Evolutionary conservation across 2,329 filamentous ascomycete genomes (phyloP).

Genomic region (Nothophoma quercina): DNA sequence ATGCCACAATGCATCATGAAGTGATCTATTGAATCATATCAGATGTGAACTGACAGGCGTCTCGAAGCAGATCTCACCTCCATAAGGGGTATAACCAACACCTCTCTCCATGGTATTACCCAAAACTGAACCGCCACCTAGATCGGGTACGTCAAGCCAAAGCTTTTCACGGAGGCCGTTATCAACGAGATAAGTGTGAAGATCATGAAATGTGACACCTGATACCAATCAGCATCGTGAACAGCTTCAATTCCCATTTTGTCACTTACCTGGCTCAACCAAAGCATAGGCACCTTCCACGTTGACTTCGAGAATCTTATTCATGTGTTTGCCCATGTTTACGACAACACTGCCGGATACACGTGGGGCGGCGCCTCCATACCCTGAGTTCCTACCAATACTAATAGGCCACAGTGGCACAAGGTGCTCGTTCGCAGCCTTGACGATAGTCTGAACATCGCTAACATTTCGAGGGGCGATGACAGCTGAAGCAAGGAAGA

Average conservation of each 20-base stretch:
- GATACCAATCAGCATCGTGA: too few species aligned
- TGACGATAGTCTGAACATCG: conserved; percentile 29
- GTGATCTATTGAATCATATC: too few species aligned
- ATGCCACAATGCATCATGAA: conserved; percentile 32
- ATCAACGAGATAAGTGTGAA: conserved; percentile 54
- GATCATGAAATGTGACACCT: conserved; percentile 57
- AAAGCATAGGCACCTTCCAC: conserved; percentile 49
- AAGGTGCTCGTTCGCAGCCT: conserved; percentile 38
- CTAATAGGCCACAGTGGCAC: conserved; percentile 45
- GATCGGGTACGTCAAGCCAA: conserved; percentile 52
- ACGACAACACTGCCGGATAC: conserved; percentile 56
- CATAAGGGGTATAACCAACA: conserved; percentile 43
- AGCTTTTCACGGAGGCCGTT: conserved; percentile 44
- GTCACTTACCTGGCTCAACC: conserved; percentile 55
- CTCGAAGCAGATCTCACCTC: conserved; percentile 16
- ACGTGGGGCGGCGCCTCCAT: conserved; percentile 59
- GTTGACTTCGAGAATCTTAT: conserved; percentile 50
- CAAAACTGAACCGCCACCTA: conserved; percentile 41
- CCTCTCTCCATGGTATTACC: conserved; percentile 45
- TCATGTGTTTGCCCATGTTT: conserved; percentile 55
- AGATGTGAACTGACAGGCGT: too few species aligned
- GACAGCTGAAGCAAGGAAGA: conserved; percentile 53
- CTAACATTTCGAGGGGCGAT: conserved; percentile 53
- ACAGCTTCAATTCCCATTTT: too few species aligned
- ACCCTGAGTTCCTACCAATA: conserved; percentile 55